Conservation (phyloP, 1,284 basidiomycete genomes). For the Apiotrichum gracile region DNA sequence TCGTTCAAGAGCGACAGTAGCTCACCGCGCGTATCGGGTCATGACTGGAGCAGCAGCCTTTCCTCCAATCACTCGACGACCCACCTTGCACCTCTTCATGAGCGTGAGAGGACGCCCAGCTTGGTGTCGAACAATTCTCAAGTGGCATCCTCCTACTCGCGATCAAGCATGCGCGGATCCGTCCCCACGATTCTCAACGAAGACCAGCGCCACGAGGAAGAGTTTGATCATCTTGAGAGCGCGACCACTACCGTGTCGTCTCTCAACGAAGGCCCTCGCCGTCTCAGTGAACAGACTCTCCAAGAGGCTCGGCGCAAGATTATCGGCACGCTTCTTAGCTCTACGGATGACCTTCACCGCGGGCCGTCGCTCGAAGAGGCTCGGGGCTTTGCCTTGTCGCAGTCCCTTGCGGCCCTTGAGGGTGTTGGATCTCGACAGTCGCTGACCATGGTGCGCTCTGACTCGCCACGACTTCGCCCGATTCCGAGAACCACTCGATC, state of each 20-base stretch:
- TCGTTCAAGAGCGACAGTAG: slow-evolving; percentile 24
- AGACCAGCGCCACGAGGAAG: slow-evolving; percentile 19
- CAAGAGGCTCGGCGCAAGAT: slow-evolving; percentile 38
- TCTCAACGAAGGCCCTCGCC: slow-evolving; percentile 14
- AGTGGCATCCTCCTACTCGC: slow-evolving; percentile 33
- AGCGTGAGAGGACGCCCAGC: slow-evolving; percentile 38
- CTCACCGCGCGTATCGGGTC: slow-evolving; percentile 2
- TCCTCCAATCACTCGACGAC: slow-evolving; percentile 9
- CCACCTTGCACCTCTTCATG: slow-evolving; percentile 19
- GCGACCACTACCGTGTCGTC: not conserved
- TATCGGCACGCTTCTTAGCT: slow-evolving; percentile 30
- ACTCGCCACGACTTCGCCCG: slow-evolving; percentile 8
- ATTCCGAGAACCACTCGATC: slow-evolving; percentile 4
- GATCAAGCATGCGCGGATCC: slow-evolving; percentile 25
- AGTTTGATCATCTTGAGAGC: slow-evolving; percentile 11
- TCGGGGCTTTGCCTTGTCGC: slow-evolving; percentile 24
- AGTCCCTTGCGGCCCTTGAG: slow-evolving; percentile 37
- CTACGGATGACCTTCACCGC: slow-evolving; percentile 25
- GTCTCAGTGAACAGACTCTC: slow-evolving; percentile 37
- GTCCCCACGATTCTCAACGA: slow-evolving; percentile 27
- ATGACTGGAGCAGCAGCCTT: slow-evolving; percentile 13
- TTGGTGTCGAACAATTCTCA: slow-evolving; percentile 33
- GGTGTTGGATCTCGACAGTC: slow-evolving; percentile 10
- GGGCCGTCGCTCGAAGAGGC: slow-evolving; percentile 17
- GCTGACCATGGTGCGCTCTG: slow-evolving; percentile 3